These are phyloP conservation scores for Candida glucosophila DNA, from an alignment of 1,139 yeast genomes.

Conservation along the genomic window DNA sequence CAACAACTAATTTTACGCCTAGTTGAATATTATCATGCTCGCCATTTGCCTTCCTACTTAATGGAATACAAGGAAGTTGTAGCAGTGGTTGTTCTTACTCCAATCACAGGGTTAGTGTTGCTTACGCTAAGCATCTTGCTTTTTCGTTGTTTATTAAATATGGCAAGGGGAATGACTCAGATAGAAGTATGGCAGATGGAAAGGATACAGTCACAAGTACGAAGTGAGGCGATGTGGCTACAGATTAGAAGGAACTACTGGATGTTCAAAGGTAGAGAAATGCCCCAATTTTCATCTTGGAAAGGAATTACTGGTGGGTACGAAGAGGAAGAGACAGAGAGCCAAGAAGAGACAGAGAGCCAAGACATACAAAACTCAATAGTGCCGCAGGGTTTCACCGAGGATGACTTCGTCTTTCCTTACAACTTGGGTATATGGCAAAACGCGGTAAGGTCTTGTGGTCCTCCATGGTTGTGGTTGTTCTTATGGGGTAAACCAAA, in stretches of 20 bases:
- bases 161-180: slow-evolving; percentile 72
- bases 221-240: slow-evolving; percentile 43
- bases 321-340: slow-evolving; percentile 7
- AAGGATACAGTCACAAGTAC: slow-evolving; percentile 60
- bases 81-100: slow-evolving; percentile 47
- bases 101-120: slow-evolving; percentile 51
- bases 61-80: slow-evolving; percentile 45
- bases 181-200: slow-evolving; percentile 93
- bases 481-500: slow-evolving; percentile 58
- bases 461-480: slow-evolving; percentile 58
- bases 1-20: slow-evolving; percentile 36
- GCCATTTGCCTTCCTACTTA: slow-evolving; percentile 54
- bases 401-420: slow-evolving; percentile 66
- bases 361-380: too few species aligned
- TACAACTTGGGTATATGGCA: slow-evolving; percentile 61
- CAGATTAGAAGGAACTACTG: slow-evolving; percentile 40
- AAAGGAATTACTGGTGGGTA: slow-evolving; percentile 13
- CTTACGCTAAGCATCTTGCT: slow-evolving; percentile 51
- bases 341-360: slow-evolving; percentile 2
- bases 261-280: slow-evolving; percentile 29
- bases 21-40: slow-evolving; percentile 37
- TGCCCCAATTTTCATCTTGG: slow-evolving; percentile 47
- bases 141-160: slow-evolving; percentile 50
- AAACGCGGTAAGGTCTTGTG: slow-evolving; percentile 45
- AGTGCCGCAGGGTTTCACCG: slow-evolving; percentile 30